Evolutionary conservation across 2,329 filamentous ascomycete genomes (phyloP), one percentile per base, ranked within the genome.

Genomic region (Botrytis fragariae): DNA sequence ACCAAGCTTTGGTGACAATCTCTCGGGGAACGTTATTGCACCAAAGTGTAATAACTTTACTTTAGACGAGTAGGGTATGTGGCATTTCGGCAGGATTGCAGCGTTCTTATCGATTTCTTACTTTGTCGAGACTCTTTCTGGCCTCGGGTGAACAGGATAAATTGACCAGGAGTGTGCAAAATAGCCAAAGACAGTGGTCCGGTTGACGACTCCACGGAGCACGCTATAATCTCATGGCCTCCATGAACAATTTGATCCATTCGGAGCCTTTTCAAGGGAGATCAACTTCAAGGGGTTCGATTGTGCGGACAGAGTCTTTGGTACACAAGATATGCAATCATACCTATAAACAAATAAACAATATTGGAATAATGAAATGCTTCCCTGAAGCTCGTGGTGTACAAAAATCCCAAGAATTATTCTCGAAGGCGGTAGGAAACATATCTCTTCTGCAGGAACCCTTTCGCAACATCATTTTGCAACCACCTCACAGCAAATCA

Each of bases 211-310:
- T 65, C 32, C 60, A 64, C 32, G 29, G 22, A 72, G 48, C 70
- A 72, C 70, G 70, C 70, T 65, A 67, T 37, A 67, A 37, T 54
- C 62, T 60, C 61, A 72, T 72, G 70, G 70, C 37, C 57, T 45
- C 48, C 61, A 59, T 72, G 48, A 37, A 44, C 9, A 45, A 37
- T 51, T 32, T 14, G 18, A 72, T 57, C 39, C 61, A 32, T 45
- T 64, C 60, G 59, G 69, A 22, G 42, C 14, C 45, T 51, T 71
- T 71, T 65, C 42, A 51, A 25, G 35, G 69, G 60, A 51, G 69
- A 71, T 71, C 60, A 64, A 44, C 54, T 54, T n/a, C 69, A 71
- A 37, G 69, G 69, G 32, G 32, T 39, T 22, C 25, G n/a, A 51
- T 29, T 60, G 37, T 39, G 3, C 18, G 29, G 51, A 32, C 60